Base-by-base conservation (phyloP, 2,329 filamentous ascomycete species). In the Coniella vitis region DNA sequence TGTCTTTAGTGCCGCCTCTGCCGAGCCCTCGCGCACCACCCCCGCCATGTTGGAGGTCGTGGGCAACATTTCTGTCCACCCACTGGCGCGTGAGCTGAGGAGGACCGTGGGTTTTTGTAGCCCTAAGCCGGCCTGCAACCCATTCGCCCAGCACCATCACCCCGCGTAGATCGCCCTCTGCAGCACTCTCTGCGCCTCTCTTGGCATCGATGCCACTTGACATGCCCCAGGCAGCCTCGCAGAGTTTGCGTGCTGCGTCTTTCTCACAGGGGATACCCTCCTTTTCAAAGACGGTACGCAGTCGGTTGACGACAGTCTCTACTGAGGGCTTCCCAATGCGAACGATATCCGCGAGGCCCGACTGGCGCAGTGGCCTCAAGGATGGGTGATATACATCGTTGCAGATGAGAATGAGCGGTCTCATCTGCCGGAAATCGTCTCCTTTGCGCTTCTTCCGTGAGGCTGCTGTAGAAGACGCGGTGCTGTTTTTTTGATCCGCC, bases 301-400 rank as follows among this genome's bases (percentile, higher is more conserved):
- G 75, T 13, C 93, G 82, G 7, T 77, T 74, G 4, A 95, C 84
- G 3, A 97, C 88, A 43, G 90, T 86, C 54, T 95, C 90, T 9
- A 97, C 69, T 0, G 87, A 83, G 2, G 93, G 90, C 58, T 93
- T 93, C 41, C 91, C 87, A 31, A 95, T 85, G 61, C 95, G 90
- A 19, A 98, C 84, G 35, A 97, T 83, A 64, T 98, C 93, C 0
- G 91, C 93, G 43, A 93, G 69, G 5, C 74, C 81, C 0, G 89
- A 90, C 55, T 91, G 86, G n/a, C 93, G 82, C 7, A 98, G 73
- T 0, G 88, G 90, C 22, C 90, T 80, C 36, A 98, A 75, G 17
- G 90, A 87, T 4, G 91, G 84, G 57, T 95, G 90, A 61, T 98
- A 98, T 1, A 97, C 82, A 64, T 98, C 94, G 60, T 98, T 98